phyloP scores from a whole-genome alignment of 257 asterid species.

The Gardenia jasminoides region DNA sequence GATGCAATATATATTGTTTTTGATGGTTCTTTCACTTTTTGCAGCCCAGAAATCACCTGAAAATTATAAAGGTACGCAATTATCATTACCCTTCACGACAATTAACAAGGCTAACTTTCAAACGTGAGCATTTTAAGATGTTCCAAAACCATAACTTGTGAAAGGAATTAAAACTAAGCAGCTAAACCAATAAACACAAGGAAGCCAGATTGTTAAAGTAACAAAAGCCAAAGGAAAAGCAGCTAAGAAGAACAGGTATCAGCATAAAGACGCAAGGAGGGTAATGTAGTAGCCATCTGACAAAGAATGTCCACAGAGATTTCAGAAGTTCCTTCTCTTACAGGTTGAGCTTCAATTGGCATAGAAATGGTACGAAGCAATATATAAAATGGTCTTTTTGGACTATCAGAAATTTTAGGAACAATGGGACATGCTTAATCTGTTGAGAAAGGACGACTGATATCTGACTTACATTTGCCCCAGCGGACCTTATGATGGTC shows the following conservation, averaged over 20 bases:
- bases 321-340: background rate
- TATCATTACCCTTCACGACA: background rate
- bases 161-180: background rate
- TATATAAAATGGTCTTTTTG: background rate
- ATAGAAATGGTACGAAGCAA: background rate
- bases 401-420: background rate
- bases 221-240: background rate
- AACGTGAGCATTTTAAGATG: background rate
- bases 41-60: conserved; percentile 48
- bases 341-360: background rate
- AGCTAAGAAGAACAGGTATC: background rate
- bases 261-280: background rate
- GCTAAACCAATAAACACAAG: background rate
- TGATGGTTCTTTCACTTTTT: conserved; percentile 44
- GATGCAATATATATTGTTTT: conserved; percentile 67
- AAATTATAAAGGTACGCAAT: conserved; percentile 3
- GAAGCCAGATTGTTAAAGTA: background rate
- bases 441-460: background rate
- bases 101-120: background rate
- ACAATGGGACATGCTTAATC: background rate
- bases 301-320: background rate
- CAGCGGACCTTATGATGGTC: conserved; percentile 67
- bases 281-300: background rate
- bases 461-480: conserved; percentile 55
- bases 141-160: background rate